Percentiles rank a stretch among this genome's conserved stretches.
Conservation (phyloP, 768 basidiomycete species). For the Naematelia encephala region DNA sequence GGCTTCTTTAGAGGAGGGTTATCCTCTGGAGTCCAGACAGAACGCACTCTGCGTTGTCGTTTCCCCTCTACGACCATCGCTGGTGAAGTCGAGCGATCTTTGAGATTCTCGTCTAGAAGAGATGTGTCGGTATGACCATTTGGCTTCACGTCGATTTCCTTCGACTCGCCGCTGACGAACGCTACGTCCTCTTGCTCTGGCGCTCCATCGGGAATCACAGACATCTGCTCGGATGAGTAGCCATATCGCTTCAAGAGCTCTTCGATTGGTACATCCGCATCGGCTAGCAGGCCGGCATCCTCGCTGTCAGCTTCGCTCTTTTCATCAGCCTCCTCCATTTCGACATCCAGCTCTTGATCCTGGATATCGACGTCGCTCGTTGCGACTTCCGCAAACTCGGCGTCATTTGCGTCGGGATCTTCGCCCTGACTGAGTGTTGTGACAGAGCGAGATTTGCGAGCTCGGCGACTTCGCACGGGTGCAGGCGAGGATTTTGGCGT, state of each 20-base stretch:
- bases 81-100: background rate
- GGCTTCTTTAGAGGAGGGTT: slow-evolving; percentile 20
- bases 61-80: slow-evolving; percentile 31
- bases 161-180: background rate
- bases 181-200: background rate
- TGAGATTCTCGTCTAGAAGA: slow-evolving; percentile 22
- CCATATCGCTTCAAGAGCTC: slow-evolving; percentile 52
- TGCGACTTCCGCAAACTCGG: slow-evolving; percentile 37
- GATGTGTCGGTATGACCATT: slow-evolving; percentile 24
- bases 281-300: slow-evolving; percentile 51
- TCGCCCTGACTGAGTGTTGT: slow-evolving; percentile 14
- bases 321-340: slow-evolving; percentile 53
- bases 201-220: background rate
- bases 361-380: slow-evolving; percentile 50
- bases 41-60: slow-evolving; percentile 31
- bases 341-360: slow-evolving; percentile 52
- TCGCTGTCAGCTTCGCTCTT: slow-evolving; percentile 46
- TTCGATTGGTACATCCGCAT: slow-evolving; percentile 54
- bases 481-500: background rate
- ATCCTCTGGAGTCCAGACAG: slow-evolving; percentile 40
- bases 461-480: slow-evolving; percentile 13
- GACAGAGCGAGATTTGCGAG: slow-evolving; percentile 15
- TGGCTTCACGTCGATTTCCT: background rate
- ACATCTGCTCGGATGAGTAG: slow-evolving; percentile 29
- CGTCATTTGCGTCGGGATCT: slow-evolving; percentile 43